Evolutionary conservation across 441 rosid genomes (phyloP), one percentile per base, ranked within the genome.

Genomic region (Jatropha multifida): DNA sequence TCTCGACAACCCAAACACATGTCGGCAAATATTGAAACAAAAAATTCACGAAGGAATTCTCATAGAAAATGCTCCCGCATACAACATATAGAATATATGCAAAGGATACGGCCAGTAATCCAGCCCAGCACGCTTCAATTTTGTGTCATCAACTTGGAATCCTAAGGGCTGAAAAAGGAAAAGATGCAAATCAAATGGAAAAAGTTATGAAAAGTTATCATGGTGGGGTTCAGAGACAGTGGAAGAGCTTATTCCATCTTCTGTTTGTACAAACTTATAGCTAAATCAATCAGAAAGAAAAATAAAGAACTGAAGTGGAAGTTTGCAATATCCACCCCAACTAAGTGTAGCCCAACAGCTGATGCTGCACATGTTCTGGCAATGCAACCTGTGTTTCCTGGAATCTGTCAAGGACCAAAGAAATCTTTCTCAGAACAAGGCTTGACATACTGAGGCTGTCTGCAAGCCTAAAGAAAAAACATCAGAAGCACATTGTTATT

Each of bases 331-430:
- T 63, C 56, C 54, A 91, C 96, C 90, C 89, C 96, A 65, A 93
- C 97, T 73, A 94, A 87, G 87, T 94, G 99, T 65, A 93, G 87
- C 40, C 93, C 94, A 75, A 88, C 91, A 58, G 96, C 90, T 44
- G 99, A 86, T n/a, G 97, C 98, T 3, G 98, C 99, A 81, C 99
- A 94, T 73, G 98, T 94, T 87, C 98, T 91, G 41, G 98, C 99
- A 80, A 93, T 93, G 92, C 98, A 93, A 76, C 99, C 98, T 51
- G 94, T 90, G 75, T 94, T 94, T 64, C 99, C 98, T 74, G 97
- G 98, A 82, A 93, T 94, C 99, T 94, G 90, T 77, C 79, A 78
- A 84, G 81, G 65, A 83, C 71, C 79, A 77, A 66, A 79, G 44
- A 79, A 81, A 81, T 71, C 78, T 59, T 71, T 58, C 40, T 81